A percentile compares a stretch with the other conserved stretches of the same genome.
Evolutionary conservation across 192 early-diverging fungal species (phyloP).

Genomic region (Coemansia sp.): DNA sequence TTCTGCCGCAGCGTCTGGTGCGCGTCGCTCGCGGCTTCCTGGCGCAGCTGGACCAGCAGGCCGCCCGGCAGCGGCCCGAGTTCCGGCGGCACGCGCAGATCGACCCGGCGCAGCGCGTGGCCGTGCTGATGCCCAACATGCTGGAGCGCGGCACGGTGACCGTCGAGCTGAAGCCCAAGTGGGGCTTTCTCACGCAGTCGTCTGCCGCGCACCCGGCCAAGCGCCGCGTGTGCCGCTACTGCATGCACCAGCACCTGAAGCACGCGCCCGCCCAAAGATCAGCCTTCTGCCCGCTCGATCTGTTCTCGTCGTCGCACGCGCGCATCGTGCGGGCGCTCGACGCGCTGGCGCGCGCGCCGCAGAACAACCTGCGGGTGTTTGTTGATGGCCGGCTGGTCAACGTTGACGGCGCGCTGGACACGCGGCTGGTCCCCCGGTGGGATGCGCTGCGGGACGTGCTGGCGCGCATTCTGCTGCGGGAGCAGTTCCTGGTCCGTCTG

Average conservation of each 20-base stretch:
- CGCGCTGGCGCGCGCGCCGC: conserved; percentile 13
- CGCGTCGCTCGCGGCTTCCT: conserved; percentile 32
- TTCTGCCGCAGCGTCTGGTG: conserved; percentile 33
- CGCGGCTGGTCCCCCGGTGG: conserved; percentile 9
- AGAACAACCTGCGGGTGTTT: conserved; percentile 52
- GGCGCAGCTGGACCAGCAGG: conserved; percentile 17
- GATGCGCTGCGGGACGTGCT: conserved; percentile 26
- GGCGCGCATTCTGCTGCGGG: conserved; percentile 41
- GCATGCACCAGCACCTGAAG: conserved; percentile 70
- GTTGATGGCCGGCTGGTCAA: conserved; percentile 17
- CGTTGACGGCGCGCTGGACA: neutral
- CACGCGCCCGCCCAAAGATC: conserved; percentile 21
- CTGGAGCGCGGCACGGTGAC: conserved; percentile 21
- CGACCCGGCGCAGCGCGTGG: conserved; percentile 44
- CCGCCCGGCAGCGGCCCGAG: conserved; percentile 39
- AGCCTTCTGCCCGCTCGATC: conserved; percentile 67
- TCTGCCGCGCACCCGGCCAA: conserved; percentile 43
- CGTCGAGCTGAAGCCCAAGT: conserved; percentile 69
- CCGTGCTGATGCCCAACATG: conserved; percentile 51
- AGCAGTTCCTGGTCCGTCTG: conserved; percentile 49
- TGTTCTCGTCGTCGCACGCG: conserved; percentile 46
- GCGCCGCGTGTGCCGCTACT: conserved; percentile 63
- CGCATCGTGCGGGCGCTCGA: conserved; percentile 42
- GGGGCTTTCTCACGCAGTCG: conserved; percentile 63
- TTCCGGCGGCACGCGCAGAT: conserved; percentile 44